A percentile compares a stretch with the other conserved stretches of the same genome.
phyloP scores from a whole-genome alignment of 805 yeast genomes.

The Monosporozyma solicola region DNA sequence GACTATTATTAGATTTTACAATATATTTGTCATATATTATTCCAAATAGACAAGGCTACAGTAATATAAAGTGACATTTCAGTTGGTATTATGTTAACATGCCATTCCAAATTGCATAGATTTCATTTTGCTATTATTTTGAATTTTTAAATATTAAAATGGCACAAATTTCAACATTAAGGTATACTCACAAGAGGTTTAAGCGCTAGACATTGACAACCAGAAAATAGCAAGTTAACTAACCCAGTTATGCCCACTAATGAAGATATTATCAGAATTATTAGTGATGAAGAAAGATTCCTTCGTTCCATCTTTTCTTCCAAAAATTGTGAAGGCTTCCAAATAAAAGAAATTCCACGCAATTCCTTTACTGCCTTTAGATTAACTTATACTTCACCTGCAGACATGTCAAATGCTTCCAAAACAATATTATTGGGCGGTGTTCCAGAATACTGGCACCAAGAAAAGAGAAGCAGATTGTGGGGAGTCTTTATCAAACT shows the following conservation, averaged over 20 bases:
- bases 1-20: slow-evolving; percentile 10
- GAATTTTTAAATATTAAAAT: neutral
- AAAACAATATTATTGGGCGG: slow-evolving; percentile 46
- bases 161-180: neutral
- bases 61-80: neutral
- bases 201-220: too few relatives aligned
- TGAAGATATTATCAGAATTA: slow-evolving; percentile 5
- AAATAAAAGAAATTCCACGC: slow-evolving; percentile 33
- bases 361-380: slow-evolving; percentile 55
- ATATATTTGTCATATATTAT: neutral
- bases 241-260: neutral
- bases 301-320: neutral
- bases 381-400: slow-evolving; percentile 42
- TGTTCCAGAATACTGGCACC: slow-evolving; percentile 49
- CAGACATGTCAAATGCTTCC: slow-evolving; percentile 41
- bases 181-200: too few relatives aligned
- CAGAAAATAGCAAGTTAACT: too few relatives aligned
- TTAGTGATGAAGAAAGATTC: slow-evolving; percentile 16
- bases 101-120: neutral
- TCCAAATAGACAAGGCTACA: neutral
- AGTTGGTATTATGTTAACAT: neutral
- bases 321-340: slow-evolving; percentile 1
- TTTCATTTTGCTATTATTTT: neutral
- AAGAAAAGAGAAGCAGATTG: slow-evolving; percentile 11
- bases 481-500: slow-evolving; percentile 4